Conservation (phyloP, 495 filamentous ascomycete genomes). For the Neurospora intermedia region DNA sequence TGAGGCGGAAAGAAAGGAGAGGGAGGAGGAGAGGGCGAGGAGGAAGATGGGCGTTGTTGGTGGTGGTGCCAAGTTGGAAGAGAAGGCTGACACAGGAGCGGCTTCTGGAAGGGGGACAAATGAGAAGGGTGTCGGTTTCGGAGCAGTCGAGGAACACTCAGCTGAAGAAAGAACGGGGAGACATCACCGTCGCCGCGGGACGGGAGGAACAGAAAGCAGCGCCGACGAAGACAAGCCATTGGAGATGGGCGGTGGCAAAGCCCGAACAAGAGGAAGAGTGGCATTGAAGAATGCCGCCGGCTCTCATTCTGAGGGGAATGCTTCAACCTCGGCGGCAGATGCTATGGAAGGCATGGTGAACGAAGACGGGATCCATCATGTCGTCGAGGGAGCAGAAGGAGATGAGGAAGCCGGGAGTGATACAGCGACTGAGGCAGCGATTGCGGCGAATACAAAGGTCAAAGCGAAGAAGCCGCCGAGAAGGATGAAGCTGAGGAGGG, state of each 20-base stretch:
- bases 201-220: conserved; percentile 36
- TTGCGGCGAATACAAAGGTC: conserved; percentile 13
- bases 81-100: neutral
- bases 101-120: neutral
- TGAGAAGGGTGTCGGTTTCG: neutral
- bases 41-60: conserved; percentile 7
- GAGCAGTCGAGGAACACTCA: neutral
- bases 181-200: conserved; percentile 38
- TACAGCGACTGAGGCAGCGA: neutral
- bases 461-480: conserved; percentile 15
- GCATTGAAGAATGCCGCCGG: neutral
- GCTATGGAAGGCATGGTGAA: neutral
- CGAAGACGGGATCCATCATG: neutral
- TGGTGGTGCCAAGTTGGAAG: neutral
- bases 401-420: conserved; percentile 1
- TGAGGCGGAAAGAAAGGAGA: conserved; percentile 27
- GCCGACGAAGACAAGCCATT: conserved; percentile 53
- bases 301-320: too few relatives aligned
- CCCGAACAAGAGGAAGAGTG: neutral
- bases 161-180: conserved; percentile 9
- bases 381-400: neutral
- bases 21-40: conserved; percentile 15
- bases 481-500: conserved; percentile 22
- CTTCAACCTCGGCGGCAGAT: neutral
- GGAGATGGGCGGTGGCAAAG: conserved; percentile 44